Evolutionary conservation across 1,139 yeast species (phyloP).

Genomic region (Pichia sp.): DNA sequence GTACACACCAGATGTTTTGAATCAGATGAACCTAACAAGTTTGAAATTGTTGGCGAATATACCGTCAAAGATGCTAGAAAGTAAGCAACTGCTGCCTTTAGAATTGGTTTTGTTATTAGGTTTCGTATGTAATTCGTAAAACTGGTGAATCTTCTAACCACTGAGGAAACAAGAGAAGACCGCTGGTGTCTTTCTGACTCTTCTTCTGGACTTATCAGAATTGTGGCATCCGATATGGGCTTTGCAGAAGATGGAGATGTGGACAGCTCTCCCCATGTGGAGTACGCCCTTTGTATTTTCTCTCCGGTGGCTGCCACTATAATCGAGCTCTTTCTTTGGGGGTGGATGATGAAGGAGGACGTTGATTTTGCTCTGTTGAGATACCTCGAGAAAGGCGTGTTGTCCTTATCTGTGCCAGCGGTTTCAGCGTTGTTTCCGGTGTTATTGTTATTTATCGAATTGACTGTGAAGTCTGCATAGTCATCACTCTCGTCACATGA

Average conservation of each 20-base stretch:
- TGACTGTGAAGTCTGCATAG: conserved; percentile 13
- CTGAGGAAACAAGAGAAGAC: not conserved
- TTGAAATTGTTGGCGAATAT: conserved; percentile 56
- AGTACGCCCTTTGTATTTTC: conserved; percentile 26
- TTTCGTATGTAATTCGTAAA: conserved; percentile 12
- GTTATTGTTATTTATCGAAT: not conserved
- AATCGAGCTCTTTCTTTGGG: conserved; percentile 27
- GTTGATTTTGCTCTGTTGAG: conserved; percentile 12
- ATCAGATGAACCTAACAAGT: conserved; percentile 59
- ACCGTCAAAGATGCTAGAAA: conserved; percentile 70
- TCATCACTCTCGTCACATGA: conserved; percentile 4
- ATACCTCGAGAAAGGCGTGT: not conserved
- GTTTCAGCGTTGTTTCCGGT: not conserved
- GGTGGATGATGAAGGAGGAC: conserved; percentile 15
- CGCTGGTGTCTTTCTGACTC: not conserved
- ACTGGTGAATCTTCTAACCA: not conserved
- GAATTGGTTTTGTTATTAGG: conserved; percentile 30
- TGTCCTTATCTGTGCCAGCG: not conserved
- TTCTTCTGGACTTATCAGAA: not conserved
- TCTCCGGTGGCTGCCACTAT: conserved; percentile 31
- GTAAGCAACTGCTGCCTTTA: conserved; percentile 71
- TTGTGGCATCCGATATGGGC: not conserved
- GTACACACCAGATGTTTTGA: conserved; percentile 81
- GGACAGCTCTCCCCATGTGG: conserved; percentile 21
- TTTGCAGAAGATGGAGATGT: not conserved